A percentile compares a stretch with the other conserved stretches of the same genome.
phyloP scores from a whole-genome alignment of 192 early-diverging fungal genomes.

The Glomus cerebriforme region DNA sequence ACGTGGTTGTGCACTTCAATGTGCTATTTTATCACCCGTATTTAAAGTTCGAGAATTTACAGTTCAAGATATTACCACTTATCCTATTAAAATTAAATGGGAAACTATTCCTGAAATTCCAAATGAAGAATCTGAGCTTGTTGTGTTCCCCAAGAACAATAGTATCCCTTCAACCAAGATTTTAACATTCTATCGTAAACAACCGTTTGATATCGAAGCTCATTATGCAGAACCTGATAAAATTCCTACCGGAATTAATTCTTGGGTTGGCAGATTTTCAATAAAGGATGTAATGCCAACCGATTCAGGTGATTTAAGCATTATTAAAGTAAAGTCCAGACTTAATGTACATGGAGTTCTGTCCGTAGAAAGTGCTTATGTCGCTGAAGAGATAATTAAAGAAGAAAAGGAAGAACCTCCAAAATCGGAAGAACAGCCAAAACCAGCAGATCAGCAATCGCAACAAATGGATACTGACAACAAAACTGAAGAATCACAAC shows the following conservation, averaged over 20 bases:
- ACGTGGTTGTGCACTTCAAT: conserved; percentile 94
- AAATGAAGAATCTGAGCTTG: conserved; percentile 75
- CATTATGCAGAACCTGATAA: conserved; percentile 68
- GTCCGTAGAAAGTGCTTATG: conserved; percentile 79
- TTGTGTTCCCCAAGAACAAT: conserved; percentile 88
- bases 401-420: conserved; percentile 64
- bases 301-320: conserved; percentile 67
- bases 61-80: conserved; percentile 85
- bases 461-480: conserved; percentile 26
- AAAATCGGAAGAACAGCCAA: conserved; percentile 12
- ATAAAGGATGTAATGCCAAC: conserved; percentile 78
- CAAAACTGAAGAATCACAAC: not conserved
- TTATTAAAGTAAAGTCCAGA: conserved; percentile 89
- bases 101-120: conserved; percentile 65
- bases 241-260: conserved; percentile 76
- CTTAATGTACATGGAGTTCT: conserved; percentile 85
- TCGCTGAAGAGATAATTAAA: conserved; percentile 85
- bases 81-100: conserved; percentile 92
- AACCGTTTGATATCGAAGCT: conserved; percentile 83
- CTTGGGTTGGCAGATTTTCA: conserved; percentile 83
- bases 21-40: conserved; percentile 94
- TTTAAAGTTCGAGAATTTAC: conserved; percentile 98
- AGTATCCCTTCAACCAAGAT: conserved; percentile 87
- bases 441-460: not conserved
- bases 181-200: conserved; percentile 87